Evolutionary conservation across 148 eudicot genomes (phyloP).

Genomic region (Mesembryanthemum crystallinum): DNA sequence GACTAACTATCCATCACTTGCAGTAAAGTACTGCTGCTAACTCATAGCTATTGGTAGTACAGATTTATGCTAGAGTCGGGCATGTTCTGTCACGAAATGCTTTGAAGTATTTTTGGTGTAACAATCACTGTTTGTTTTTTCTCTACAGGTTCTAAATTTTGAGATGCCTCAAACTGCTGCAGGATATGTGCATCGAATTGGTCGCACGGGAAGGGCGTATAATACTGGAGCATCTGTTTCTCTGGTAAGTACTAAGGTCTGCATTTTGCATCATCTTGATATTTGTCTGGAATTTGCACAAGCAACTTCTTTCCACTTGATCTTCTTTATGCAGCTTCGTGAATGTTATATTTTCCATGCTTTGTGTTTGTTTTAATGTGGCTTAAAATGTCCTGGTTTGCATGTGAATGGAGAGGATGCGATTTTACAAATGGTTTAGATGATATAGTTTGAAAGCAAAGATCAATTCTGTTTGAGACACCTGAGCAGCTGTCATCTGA

Average conservation of each 20-base stretch:
- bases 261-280: not conserved
- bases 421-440: too few species aligned
- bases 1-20: not conserved
- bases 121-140: not conserved
- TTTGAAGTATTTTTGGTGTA: not conserved
- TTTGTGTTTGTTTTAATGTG: not conserved
- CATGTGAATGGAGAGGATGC: too few species aligned
- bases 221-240: conserved; percentile 92
- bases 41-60: not conserved
- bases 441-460: too few species aligned
- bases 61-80: not conserved
- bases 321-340: not conserved
- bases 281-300: not conserved
- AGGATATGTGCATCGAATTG: conserved; percentile 91
- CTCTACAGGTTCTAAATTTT: conserved; percentile 75
- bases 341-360: not conserved
- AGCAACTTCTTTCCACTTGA: not conserved
- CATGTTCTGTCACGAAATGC: not conserved
- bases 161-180: conserved; percentile 85
- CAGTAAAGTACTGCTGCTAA: too few species aligned
- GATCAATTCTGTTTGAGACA: too few species aligned
- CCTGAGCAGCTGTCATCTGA: too few species aligned
- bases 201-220: conserved; percentile 97
- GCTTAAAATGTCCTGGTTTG: too few species aligned
- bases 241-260: conserved; percentile 47